Evolutionary conservation across 495 filamentous ascomycete species (phyloP), one percentile per base, ranked within the genome.

Genomic region (Cercophora sp.): DNA sequence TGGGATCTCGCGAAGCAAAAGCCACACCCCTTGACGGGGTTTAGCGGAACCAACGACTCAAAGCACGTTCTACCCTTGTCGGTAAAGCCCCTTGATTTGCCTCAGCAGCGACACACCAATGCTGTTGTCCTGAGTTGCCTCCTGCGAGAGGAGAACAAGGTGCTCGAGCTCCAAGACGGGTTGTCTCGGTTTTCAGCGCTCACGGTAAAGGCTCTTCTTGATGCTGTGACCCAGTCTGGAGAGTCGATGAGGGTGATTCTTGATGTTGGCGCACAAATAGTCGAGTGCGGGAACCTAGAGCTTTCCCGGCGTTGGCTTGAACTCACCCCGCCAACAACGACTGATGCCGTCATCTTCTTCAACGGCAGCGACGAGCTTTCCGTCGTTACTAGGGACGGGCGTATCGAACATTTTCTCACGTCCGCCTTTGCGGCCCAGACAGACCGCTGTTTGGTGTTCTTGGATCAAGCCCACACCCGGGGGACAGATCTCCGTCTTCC

Each of bases 401-500:
- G 49, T 0, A 59, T 70, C 0, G 79, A 85, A 48, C 64, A 67
- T 0, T 68, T 91, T 4, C 69, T 77, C 5, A 69, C 68, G 0
- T 90, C 88, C 0, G 73, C 85, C 0, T 91, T 81, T 60, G 58
- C 70, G 0, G 68, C 76, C 8, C 77, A 84, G 9, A 70, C 89
- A 23, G 81, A 79, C 9, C 55, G 64, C 0, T 91, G 86, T 55
- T 67, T 88, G 0, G 80, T 91, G 0, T 91, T 85, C 58, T 71
- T 91, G 1, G 88, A 91, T 43, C 81, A 93, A 54, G 79, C 79
- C 0, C 88, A 93, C 55, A 90, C 88, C 0, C 67, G 88, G 57
- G 88, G 88, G 0, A 87, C 80, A 1, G 87, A 92, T 57, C 58
- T 93, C 8, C 83, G 77, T 55, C 59, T 93, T 2, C 87, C 88